Evolutionary conservation across 1,284 basidiomycete species (phyloP), one percentile per base, ranked within the genome.

Genomic region (Ustilago sp.): DNA sequence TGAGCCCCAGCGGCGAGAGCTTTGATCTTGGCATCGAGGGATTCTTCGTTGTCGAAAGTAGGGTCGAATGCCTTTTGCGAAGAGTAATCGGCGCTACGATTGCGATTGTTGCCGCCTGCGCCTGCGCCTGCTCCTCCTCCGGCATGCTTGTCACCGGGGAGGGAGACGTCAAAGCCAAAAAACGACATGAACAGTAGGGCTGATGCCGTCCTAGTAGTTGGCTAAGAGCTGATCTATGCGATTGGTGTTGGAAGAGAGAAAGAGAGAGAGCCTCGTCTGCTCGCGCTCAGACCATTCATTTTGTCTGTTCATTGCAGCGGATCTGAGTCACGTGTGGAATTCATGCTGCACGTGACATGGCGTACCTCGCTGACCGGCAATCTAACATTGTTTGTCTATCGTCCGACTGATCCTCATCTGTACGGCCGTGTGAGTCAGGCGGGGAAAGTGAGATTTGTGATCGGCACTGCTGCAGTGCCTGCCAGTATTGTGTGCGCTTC

Each of bases 1-100:
- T 90, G 87, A 8, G 86, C 89, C 35, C 89, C 89, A 55, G 88
- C 86, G 23, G 87, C 88, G 51, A 89, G 88, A 58, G 89, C 88
- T 86, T 88, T 64, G 87, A 85, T 79, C 67, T 85, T 85, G 28
- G 74, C 80, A 56, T 85, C 81, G 54, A 85, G 74, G 13, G 80
- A 74, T 13, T 74, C 74, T 23, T 84, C 83, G 45, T 80, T 79
- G 72, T 81, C 81, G 31, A 74, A 73, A 47, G 75, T 78, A 28
- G 68, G 71, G 13, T 78, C 75, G 61, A 74, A 74, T 6, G 64
- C 62, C 36, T 74, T 66, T 13, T 70, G 68, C 12, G 64, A 58
- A 17, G 50, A 59, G 55, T 65, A 28, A 5, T 62, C 52, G n/a
- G 61, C 41, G 11, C 32, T 38, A n/a, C 35, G 19, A 17, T 12